Evolutionary conservation across 495 filamentous ascomycete genomes (phyloP), one percentile per base, ranked within the genome.

Genomic region (Aspergillus hancockii): DNA sequence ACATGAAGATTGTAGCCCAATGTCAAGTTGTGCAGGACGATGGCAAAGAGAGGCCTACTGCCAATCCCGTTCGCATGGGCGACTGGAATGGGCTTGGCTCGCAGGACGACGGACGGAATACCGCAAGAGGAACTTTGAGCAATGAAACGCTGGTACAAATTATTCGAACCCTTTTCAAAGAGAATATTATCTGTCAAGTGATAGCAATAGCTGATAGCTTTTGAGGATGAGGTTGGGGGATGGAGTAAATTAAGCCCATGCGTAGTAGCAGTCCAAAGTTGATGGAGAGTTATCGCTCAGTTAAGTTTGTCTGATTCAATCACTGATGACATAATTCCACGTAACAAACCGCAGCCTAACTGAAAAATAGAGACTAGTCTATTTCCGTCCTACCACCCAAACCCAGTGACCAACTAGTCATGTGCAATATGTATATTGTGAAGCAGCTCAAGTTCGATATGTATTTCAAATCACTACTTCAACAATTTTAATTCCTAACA

Each of bases 271-370:
- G 49, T 46, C 38, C 21, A 54, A 49, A 22, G 61, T 57, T 60
- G 61, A 45, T 46, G 58, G 46, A 49, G 61, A 50, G 43, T 58
- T 46, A 41, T 62, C 36, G 54, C 51, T 59, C 32, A 41, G 54
- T 55, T 25, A 32, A 49, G 18, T 54, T 58, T 62, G 63, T 61
- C 56, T 58, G 59, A 63, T 61, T 28, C 41, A 59, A 47, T 61
- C 38, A 63, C 55, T 61, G 75, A 78, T 78, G 75, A 78, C 75
- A 76, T 76, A 76, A 78, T 75, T 70, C 59, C 65, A 65, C 62
- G 69, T 70, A 70, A 73, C 61, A 36, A 57, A 22, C 41, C 56
- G 65, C 38, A 59, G 60, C 63, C 62, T 67, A 62, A 55, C 18
- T 41, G 3, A 19, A 34, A n/a, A n/a, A n/a, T n/a, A n/a, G n/a